Evolutionary conservation across 768 basidiomycete species (phyloP).

Genomic region (Boletellus ananiceps): DNA sequence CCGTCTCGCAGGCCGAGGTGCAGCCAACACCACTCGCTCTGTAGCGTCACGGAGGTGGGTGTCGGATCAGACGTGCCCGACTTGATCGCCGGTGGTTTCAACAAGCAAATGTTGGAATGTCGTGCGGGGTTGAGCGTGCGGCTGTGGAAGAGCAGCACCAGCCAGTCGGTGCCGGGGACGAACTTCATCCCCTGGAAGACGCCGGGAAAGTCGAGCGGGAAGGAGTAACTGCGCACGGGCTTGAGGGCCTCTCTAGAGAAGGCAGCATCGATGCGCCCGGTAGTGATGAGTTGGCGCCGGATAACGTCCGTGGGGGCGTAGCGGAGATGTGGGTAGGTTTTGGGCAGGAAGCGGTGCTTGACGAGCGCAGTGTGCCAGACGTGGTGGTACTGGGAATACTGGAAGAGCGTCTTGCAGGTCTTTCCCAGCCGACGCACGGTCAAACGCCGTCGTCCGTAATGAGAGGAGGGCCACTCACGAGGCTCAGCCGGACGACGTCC

Average conservation of each 20-base stretch:
- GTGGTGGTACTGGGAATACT: slow-evolving; percentile 21
- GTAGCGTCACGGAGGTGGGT: slow-evolving; percentile 21
- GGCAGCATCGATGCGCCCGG: slow-evolving; percentile 20
- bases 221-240: slow-evolving; percentile 22
- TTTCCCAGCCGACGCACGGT: neutral
- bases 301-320: slow-evolving; percentile 17
- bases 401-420: slow-evolving; percentile 25
- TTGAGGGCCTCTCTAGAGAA: slow-evolving; percentile 13
- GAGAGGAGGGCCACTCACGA: slow-evolving; percentile 15
- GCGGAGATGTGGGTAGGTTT: slow-evolving; percentile 25
- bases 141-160: slow-evolving; percentile 30
- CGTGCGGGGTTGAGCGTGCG: slow-evolving; percentile 26
- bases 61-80: neutral
- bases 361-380: slow-evolving; percentile 26
- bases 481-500: slow-evolving; percentile 23
- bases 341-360: slow-evolving; percentile 22
- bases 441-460: neutral
- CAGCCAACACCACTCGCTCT: slow-evolving; percentile 30
- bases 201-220: slow-evolving; percentile 28
- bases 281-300: slow-evolving; percentile 21
- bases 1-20: slow-evolving; percentile 19
- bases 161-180: slow-evolving; percentile 28
- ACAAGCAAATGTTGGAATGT: slow-evolving; percentile 28
- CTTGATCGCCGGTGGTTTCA: slow-evolving; percentile 16
- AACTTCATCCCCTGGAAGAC: slow-evolving; percentile 30